These are phyloP conservation scores for Pezicula radicicola DNA, from an alignment of 2,329 filamentous ascomycete species.

Conservation along the genomic window DNA sequence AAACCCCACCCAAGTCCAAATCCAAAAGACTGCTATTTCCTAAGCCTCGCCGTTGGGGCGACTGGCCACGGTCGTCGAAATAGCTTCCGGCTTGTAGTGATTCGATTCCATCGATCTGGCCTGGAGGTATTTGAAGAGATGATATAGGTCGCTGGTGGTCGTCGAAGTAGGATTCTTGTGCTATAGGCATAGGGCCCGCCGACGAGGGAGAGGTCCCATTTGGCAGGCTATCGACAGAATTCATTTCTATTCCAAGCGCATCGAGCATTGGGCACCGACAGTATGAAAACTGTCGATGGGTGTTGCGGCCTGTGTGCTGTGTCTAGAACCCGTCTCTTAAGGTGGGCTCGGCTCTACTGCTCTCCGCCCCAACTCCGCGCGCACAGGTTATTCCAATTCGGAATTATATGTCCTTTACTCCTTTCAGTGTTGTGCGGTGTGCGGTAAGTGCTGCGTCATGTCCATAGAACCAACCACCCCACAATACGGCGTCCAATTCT, in stretches of 20 bases:
- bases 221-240: not conserved
- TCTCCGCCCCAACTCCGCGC: too few relatives aligned
- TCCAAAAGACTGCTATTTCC: constrained; percentile 11
- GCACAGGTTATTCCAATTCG: too few relatives aligned
- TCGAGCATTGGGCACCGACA: too few relatives aligned
- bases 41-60: constrained; percentile 11
- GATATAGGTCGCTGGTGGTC: constrained; percentile 13
- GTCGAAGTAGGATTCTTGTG: not conserved
- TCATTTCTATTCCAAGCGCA: not conserved
- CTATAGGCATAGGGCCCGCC: not conserved
- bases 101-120: constrained; percentile 26
- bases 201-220: not conserved
- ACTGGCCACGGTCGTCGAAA: constrained; percentile 11
- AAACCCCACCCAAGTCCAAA: constrained; percentile 39
- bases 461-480: too few relatives aligned
- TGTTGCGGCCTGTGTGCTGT: too few relatives aligned
- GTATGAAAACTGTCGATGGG: too few relatives aligned
- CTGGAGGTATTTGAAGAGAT: constrained; percentile 20
- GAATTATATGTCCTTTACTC: too few relatives aligned
- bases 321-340: too few relatives aligned
- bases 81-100: constrained; percentile 11
- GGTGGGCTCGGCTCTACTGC: too few relatives aligned
- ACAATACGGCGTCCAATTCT: too few relatives aligned
- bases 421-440: too few relatives aligned
- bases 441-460: too few relatives aligned